Percentiles rank a stretch among this genome's conserved stretches.
These are phyloP conservation scores for Coemansia sp. DNA, from an alignment of 192 early-diverging fungal genomes.

Conservation along the genomic window DNA sequence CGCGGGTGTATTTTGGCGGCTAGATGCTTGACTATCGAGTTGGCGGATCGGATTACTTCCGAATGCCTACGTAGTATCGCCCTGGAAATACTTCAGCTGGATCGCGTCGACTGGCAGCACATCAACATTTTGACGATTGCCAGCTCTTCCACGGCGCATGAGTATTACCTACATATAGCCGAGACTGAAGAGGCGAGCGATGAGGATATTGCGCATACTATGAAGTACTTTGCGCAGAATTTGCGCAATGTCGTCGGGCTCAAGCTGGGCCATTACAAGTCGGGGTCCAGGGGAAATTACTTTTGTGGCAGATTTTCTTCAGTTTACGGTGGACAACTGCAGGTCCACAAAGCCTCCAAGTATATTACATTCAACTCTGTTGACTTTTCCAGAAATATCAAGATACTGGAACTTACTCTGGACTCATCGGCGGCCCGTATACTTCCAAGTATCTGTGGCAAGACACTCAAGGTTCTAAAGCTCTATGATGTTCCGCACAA, in stretches of 20 bases:
- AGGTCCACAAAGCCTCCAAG: too few relatives aligned
- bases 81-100: not conserved
- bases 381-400: not conserved
- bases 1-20: not conserved
- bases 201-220: not conserved
- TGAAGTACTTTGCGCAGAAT: not conserved
- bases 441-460: not conserved
- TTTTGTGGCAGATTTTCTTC: not conserved
- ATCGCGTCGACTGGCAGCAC: not conserved
- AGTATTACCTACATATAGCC: not conserved
- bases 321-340: not conserved
- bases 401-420: not conserved
- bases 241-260: not conserved
- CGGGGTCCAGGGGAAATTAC: not conserved
- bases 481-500: not conserved
- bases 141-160: not conserved
- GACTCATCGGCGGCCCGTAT: not conserved
- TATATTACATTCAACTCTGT: not conserved
- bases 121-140: not conserved
- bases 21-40: not conserved
- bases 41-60: not conserved
- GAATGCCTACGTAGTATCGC: not conserved
- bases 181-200: not conserved
- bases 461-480: not conserved
- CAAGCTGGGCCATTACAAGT: not conserved